phyloP scores from a whole-genome alignment of 495 filamentous ascomycete genomes.

The Recurvomyces mirabilis region DNA sequence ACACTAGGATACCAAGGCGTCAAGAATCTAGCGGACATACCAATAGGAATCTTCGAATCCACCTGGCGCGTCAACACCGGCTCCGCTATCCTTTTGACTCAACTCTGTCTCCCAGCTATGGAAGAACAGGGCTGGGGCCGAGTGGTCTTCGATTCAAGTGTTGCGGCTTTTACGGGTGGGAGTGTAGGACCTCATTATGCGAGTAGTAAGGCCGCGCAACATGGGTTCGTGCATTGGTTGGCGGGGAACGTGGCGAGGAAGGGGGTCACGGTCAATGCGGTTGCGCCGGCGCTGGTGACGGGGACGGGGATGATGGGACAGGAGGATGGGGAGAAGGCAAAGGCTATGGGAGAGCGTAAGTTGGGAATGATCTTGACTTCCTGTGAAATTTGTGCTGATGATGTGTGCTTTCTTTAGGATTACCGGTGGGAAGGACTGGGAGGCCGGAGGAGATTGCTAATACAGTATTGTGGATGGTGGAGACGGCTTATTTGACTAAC shows the following conservation, averaged over 20 bases:
- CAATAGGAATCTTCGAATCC: constrained; percentile 25
- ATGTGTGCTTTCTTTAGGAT: constrained; percentile 13
- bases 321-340: constrained; percentile 12
- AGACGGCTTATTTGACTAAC: constrained; percentile 27
- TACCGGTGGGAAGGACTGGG: constrained; percentile 27
- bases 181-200: constrained; percentile 35
- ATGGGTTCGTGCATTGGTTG: constrained; percentile 31
- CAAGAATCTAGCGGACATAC: constrained; percentile 25
- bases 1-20: constrained; percentile 17
- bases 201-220: constrained; percentile 23
- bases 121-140: constrained; percentile 25
- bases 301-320: constrained; percentile 26
- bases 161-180: constrained; percentile 28
- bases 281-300: constrained; percentile 29
- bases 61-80: constrained; percentile 28
- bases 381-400: neutral
- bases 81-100: constrained; percentile 25
- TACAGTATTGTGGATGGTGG: constrained; percentile 30
- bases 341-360: constrained; percentile 22
- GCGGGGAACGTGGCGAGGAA: constrained; percentile 23
- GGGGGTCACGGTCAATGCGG: constrained; percentile 30
- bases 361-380: constrained; percentile 1
- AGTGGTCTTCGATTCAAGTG: constrained; percentile 24
- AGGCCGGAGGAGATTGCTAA: constrained; percentile 28
- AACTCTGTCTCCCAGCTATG: constrained; percentile 29